Evolutionary conservation across 116 monocot species (phyloP), one percentile per base, ranked within the genome.

Genomic region (Posidonia oceanica): DNA sequence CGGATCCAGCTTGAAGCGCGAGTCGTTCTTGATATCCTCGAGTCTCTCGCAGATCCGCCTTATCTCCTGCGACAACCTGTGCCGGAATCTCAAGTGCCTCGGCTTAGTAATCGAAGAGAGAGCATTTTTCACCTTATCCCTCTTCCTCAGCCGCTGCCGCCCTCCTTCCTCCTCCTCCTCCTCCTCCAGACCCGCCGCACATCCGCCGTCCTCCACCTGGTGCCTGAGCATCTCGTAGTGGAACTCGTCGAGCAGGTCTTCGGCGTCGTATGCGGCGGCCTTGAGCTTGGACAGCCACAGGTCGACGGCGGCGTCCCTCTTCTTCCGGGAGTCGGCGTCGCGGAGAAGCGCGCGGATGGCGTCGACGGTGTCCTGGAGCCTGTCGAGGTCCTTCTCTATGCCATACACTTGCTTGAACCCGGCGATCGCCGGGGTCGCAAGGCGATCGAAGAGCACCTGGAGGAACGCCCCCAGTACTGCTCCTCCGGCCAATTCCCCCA

Each of bases 241-340:
- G 23, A 44, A 61, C n/a, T 23, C 59, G 39, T 58, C 71, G 10
- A 71, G 11, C 7, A 42, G 36, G 29, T 69, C 69, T 4, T 69
- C 69, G 4, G 69, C 69, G 17, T 69, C 69, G 29, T 69, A 69
- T 7, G 60, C 14, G 39, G 40, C 61, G 62, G 3, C 22, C 62
- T 62, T 17, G 51, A 72, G 72, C 14, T 72, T 18, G 6, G 2
- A 16, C 12, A 72, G 51, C 72, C 62, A 63, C 4, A 62, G 18
- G 12, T 18, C 4, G n/a, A 22, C 51, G 48, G 36, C 14, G 22
- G 14, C 61, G 7, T 36, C 62, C 17, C 7, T 38, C 11, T n/a
- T 14, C 44, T 15, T 23, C 8, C 16, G 36, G 55, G 36, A 5
- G 21, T 72, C 72, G 2, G 62, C 61, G 23, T 72, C 62, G 6